These are phyloP conservation scores for Orychophragmus violaceus DNA, from an alignment of 345 rosid species.

Conservation along the genomic window DNA sequence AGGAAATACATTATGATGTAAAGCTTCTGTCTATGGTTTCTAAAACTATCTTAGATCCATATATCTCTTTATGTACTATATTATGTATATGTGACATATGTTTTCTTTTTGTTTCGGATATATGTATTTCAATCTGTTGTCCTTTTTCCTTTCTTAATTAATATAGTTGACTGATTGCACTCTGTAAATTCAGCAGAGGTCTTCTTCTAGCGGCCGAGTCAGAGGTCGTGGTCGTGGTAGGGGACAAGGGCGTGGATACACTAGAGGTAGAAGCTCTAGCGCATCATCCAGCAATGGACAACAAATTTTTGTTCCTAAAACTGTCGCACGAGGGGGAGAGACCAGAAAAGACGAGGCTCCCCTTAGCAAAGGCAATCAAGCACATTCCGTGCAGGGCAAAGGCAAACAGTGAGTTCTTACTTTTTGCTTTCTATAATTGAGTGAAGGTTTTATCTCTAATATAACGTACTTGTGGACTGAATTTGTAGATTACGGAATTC, in stretches of 20 bases:
- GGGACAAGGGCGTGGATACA: slow-evolving; percentile 47
- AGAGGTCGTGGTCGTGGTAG: slow-evolving; percentile 58
- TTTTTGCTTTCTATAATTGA: not conserved
- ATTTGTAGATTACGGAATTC: slow-evolving; percentile 28
- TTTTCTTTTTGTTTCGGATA: not conserved
- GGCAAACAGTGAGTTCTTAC: slow-evolving; percentile 51
- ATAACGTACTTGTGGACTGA: slow-evolving; percentile 4
- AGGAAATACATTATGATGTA: slow-evolving; percentile 61
- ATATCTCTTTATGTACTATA: not conserved
- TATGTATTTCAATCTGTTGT: not conserved
- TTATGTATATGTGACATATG: not conserved
- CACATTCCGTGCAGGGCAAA: slow-evolving; percentile 45
- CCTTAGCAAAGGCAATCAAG: slow-evolving; percentile 45
- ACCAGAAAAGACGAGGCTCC: slow-evolving; percentile 56
- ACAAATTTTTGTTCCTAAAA: slow-evolving; percentile 51
- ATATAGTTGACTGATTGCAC: not conserved
- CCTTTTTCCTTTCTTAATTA: not conserved
- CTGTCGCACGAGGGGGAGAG: slow-evolving; percentile 61
- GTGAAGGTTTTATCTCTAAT: not conserved
- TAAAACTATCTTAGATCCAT: not conserved
- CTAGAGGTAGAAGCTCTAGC: slow-evolving; percentile 52
- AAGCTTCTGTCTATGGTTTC: slow-evolving; percentile 13
- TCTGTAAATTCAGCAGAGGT: slow-evolving; percentile 48
- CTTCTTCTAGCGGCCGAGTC: slow-evolving; percentile 49
- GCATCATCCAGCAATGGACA: slow-evolving; percentile 40